Evolutionary conservation across 176 grass and related monocot genomes (phyloP).

Genomic region (Dactylis glomerata): DNA sequence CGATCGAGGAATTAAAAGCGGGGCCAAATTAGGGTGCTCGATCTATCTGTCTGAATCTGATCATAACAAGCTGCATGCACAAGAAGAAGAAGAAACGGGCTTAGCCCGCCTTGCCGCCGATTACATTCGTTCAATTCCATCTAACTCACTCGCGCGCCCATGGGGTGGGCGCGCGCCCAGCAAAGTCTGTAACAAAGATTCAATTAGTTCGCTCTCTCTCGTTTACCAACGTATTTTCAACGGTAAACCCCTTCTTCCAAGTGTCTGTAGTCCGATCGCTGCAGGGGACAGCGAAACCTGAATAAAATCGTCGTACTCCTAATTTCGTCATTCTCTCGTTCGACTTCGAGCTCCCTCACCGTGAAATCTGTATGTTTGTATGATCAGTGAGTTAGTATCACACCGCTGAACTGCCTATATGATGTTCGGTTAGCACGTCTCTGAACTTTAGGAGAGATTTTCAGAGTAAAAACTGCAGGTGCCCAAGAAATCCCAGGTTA

Average conservation of each 20-base stretch:
- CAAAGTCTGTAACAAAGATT: conserved; percentile 77
- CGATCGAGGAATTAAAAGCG: conserved; percentile 31
- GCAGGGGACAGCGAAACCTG: conserved; percentile 38
- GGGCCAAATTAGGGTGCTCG: conserved; percentile 24
- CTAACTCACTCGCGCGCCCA: conserved; percentile 52
- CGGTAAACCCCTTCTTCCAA: conserved; percentile 63
- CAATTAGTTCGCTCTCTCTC: conserved; percentile 45
- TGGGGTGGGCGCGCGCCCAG: conserved; percentile 38
- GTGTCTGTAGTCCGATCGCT: conserved; percentile 59
- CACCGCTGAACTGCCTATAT: not conserved
- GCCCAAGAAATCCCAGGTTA: not conserved
- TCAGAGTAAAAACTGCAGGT: not conserved
- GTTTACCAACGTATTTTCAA: conserved; percentile 85
- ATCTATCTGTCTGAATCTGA: not conserved
- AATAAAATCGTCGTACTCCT: conserved; percentile 45
- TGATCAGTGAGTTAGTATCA: not conserved
- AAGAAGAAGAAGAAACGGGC: conserved; percentile 42
- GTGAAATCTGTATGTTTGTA: not conserved
- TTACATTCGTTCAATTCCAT: conserved; percentile 72
- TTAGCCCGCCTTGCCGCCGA: conserved; percentile 20
- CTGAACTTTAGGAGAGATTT: not conserved
- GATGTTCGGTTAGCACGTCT: not conserved
- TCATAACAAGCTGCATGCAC: conserved; percentile 47
- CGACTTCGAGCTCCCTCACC: not conserved
- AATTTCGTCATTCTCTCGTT: conserved; percentile 15